Percentiles rank a stretch among this genome's conserved stretches.
phyloP scores from a whole-genome alignment of 371 early-diverging fungal species.

The Mucor piriformis region DNA sequence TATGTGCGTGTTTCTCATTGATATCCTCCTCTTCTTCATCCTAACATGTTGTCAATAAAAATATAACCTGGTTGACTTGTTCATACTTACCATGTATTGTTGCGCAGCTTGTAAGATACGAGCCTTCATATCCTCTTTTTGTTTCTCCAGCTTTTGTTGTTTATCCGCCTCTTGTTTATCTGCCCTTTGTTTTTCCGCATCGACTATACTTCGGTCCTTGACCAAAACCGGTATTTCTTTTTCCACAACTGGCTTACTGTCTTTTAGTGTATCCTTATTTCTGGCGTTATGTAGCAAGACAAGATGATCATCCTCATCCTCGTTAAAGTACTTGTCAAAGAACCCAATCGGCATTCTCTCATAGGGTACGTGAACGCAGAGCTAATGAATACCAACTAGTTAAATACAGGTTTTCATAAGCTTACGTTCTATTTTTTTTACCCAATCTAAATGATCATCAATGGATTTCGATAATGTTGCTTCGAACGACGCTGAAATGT shows the following conservation, averaged over 20 bases:
- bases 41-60: conserved; percentile 12
- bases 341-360: conserved; percentile 63
- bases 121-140: conserved; percentile 29
- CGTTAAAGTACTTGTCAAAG: conserved; percentile 60
- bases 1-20: conserved; percentile 37
- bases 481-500: conserved; percentile 53
- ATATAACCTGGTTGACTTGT: not conserved
- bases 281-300: conserved; percentile 5
- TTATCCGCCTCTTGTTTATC: not conserved
- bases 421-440: conserved; percentile 17
- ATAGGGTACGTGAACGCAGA: conserved; percentile 58
- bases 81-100: conserved; percentile 18
- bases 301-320: conserved; percentile 19
- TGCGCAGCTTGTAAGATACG: conserved; percentile 40
- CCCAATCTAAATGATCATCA: conserved; percentile 62
- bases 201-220: not conserved
- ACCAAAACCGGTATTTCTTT: conserved; percentile 6
- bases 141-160: not conserved
- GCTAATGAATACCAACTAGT: conserved; percentile 23
- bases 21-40: conserved; percentile 37
- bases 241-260: not conserved
- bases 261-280: not conserved
- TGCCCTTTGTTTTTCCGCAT: not conserved
- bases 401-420: not conserved
- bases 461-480: conserved; percentile 49